Percentiles rank a stretch among this genome's conserved stretches.
These are phyloP conservation scores for Fraxinus angustifolia DNA, from an alignment of 305 asterid genomes.

Conservation along the genomic window DNA sequence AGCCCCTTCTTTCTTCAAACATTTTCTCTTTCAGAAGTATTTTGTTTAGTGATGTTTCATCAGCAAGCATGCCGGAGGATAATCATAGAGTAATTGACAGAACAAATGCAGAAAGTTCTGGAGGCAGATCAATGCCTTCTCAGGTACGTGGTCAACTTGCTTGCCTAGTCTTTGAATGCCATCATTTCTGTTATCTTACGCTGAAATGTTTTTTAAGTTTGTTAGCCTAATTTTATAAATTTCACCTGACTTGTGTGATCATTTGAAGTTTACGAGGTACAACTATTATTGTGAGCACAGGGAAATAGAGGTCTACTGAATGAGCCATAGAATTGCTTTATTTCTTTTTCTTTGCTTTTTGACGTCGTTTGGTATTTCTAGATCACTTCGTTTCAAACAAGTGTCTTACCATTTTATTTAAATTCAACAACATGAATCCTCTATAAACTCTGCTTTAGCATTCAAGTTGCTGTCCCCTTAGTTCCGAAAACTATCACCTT, in stretches of 20 bases:
- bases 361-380: background rate
- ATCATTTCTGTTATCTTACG: background rate
- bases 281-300: background rate
- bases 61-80: conserved; percentile 40
- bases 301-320: background rate
- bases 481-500: background rate
- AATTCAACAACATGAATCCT: background rate
- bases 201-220: conserved; percentile 15
- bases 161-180: background rate
- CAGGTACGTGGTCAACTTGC: conserved; percentile 46
- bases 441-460: background rate
- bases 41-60: conserved; percentile 44
- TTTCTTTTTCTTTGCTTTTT: background rate
- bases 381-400: background rate
- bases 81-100: conserved; percentile 30
- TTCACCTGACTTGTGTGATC: background rate
- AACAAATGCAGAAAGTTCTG: conserved; percentile 45
- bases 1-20: conserved; percentile 68
- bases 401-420: background rate
- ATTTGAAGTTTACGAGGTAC: conserved; percentile 5
- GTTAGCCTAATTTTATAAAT: background rate
- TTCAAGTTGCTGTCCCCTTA: background rate
- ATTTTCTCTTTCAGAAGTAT: conserved; percentile 83
- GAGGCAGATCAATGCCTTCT: conserved; percentile 42
- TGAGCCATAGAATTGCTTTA: background rate